Base-by-base conservation (phyloP, 2,329 filamentous ascomycete species). In the Emergomyces orientalis region DNA sequence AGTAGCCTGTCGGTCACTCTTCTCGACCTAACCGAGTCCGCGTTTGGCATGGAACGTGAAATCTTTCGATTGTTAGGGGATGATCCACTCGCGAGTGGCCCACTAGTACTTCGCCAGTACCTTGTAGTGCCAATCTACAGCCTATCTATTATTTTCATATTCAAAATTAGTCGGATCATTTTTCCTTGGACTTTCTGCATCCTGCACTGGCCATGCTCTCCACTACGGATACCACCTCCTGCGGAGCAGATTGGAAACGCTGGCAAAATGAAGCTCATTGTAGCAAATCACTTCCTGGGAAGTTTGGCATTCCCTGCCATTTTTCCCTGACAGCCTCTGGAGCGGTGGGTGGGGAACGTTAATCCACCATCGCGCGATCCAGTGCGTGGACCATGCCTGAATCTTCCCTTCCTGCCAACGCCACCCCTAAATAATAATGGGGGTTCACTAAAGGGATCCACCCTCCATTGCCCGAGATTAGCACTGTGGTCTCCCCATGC, bases 171-270 rank as follows among this genome's bases (percentile, higher is more conserved):
- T 32, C 59, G 45, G 25, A 32, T 39, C 25, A 60, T 52, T 51
- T 60, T 32, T 19, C 49, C 27, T n/a, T 51, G 41, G 39, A 34
- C 17, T 11, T 51, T 39, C 22, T 30, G 27, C 32, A 3, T 32
- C 49, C 51, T 45, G 37, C 49, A 61, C 60, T 17, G 17, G 51
- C 60, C 49, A 61, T 45, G 60, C 49, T 54, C 47, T 56, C 60
- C 51, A 61, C 60, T 34, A 41, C 49, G 49, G 49, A 61, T 61
- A 56, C 60, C 19, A 61, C 60, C 49, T 61, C 60, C 60, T 56
- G 39, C 60, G 60, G 60, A 61, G 60, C 51, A 56, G n/a, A 57
- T 47, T 61, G 51, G 17, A 56, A 61, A 25, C 51, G 37, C 22
- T 56, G 60, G 51, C 22, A 56, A 32, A 37, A 25, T 34, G 41